phyloP scores from a whole-genome alignment of 2,329 filamentous ascomycete genomes.

The Aspergillus sp. region DNA sequence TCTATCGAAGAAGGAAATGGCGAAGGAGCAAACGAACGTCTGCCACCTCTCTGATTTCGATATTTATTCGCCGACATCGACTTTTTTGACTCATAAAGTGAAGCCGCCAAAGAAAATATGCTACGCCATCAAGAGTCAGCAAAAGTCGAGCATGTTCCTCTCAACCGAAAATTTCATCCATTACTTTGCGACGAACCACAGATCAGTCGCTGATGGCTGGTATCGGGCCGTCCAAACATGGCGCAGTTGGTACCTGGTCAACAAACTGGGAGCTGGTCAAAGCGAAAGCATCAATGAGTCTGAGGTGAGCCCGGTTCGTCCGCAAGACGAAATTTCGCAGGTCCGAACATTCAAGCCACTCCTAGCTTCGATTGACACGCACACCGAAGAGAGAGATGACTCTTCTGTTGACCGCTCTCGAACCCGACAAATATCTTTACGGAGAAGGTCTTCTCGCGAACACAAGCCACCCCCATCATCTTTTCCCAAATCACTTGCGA shows the following conservation, averaged over 20 bases:
- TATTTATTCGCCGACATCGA: conserved; percentile 74
- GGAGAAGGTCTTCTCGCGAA: conserved; percentile 30
- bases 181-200: conserved; percentile 82
- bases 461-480: conserved; percentile 31
- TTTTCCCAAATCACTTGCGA: conserved; percentile 26
- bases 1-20: conserved; percentile 68
- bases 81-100: conserved; percentile 67
- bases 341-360: conserved; percentile 61
- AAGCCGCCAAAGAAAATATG: conserved; percentile 83
- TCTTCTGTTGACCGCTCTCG: conserved; percentile 14
- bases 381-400: conserved; percentile 26
- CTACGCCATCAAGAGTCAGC: conserved; percentile 87
- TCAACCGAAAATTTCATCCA: conserved; percentile 85
- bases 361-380: conserved; percentile 56
- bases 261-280: conserved; percentile 62
- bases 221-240: conserved; percentile 72
- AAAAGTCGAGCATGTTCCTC: conserved; percentile 81
- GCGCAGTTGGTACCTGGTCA: conserved; percentile 89
- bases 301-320: conserved; percentile 14
- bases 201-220: conserved; percentile 65
- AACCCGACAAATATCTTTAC: conserved; percentile 25
- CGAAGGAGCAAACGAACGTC: conserved; percentile 68
- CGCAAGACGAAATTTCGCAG: conserved; percentile 15
- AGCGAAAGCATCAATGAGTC: conserved; percentile 28
- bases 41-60: conserved; percentile 93